Conservation (phyloP, 768 basidiomycete species). For the Macrolepiota fuliginosa region DNA sequence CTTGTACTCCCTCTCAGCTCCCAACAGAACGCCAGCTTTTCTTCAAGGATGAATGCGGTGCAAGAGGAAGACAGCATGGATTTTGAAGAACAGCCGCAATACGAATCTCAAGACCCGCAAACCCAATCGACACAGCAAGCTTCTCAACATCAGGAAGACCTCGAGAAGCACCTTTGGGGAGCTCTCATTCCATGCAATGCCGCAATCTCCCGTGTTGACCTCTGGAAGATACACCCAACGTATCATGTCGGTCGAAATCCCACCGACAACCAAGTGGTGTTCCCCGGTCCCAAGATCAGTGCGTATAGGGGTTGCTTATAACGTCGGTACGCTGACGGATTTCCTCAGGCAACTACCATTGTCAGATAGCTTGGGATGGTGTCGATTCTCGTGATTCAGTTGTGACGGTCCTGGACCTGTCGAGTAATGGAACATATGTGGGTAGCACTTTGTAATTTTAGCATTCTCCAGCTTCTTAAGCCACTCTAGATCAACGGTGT, state of each 20-base stretch:
- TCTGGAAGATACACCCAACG: conserved; percentile 48
- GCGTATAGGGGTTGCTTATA: conserved; percentile 25
- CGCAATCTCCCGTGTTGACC: conserved; percentile 53
- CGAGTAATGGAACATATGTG: conserved; percentile 76
- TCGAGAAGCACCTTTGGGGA: conserved; percentile 61
- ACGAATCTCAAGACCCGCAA: conserved; percentile 34
- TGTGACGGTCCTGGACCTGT: conserved; percentile 52
- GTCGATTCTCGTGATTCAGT: conserved; percentile 34
- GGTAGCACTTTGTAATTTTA: conserved; percentile 22
- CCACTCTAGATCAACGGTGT: conserved; percentile 58
- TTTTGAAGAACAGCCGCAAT: conserved; percentile 20
- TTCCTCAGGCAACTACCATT: conserved; percentile 53
- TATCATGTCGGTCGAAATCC: conserved; percentile 56
- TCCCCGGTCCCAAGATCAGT: conserved; percentile 78
- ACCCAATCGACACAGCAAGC: conserved; percentile 46
- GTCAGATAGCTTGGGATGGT: conserved; percentile 59
- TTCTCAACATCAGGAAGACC: conserved; percentile 30
- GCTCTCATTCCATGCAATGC: conserved; percentile 64
- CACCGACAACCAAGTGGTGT: conserved; percentile 47
- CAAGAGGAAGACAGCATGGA: conserved; percentile 18
- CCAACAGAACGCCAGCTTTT: background rate
- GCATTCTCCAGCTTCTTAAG: background rate
- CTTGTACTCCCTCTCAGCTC: conserved; percentile 6
- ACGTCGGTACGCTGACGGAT: background rate
- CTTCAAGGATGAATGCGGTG: conserved; percentile 18